Conservation (phyloP, 306 rosid species). For the Macrotyloma uniflorum region DNA sequence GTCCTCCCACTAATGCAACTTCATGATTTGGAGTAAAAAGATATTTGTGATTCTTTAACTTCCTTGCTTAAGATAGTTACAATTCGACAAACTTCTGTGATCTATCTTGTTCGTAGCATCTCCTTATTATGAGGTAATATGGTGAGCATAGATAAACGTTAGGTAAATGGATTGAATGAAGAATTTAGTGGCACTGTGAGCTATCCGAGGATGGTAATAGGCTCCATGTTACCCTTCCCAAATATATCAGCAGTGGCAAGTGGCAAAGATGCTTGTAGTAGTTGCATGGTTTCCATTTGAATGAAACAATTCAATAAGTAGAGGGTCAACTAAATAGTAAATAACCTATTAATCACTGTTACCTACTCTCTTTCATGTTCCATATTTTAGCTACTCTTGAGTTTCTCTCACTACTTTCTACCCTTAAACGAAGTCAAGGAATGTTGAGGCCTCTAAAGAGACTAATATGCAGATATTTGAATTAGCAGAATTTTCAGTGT, state of each 20-base stretch:
- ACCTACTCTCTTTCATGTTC: not conserved
- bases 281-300: not conserved
- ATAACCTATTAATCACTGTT: not conserved
- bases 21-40: not conserved
- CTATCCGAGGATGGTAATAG: not conserved
- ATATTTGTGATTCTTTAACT: not conserved
- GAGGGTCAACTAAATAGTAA: not conserved
- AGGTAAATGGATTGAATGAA: not conserved
- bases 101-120: not conserved
- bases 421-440: not conserved
- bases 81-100: not conserved
- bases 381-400: not conserved
- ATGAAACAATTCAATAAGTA: not conserved
- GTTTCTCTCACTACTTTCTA: not conserved
- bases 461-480: not conserved
- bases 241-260: not conserved
- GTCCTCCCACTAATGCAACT: too few relatives aligned
- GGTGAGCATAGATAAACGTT: not conserved
- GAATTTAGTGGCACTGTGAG: not conserved
- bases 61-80: not conserved
- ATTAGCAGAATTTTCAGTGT: not conserved
- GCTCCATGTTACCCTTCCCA: slow-evolving; percentile 2
- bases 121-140: not conserved
- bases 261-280: not conserved
- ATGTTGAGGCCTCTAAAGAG: not conserved